Evolutionary conservation across 768 basidiomycete genomes (phyloP).

Genomic region (Pisolithus orientalis): DNA sequence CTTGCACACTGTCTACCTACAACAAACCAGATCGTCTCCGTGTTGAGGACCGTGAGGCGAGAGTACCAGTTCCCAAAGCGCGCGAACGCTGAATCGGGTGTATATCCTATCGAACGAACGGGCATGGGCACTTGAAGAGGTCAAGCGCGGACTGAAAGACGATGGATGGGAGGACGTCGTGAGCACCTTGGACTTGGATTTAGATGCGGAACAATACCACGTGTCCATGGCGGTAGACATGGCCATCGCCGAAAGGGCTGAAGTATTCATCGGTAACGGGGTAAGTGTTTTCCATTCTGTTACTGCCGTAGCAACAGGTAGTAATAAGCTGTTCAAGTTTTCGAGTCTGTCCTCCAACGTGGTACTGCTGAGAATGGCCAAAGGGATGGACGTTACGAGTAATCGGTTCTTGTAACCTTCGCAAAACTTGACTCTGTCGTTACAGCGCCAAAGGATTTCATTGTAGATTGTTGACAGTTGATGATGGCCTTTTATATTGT

Average conservation of each 20-base stretch:
- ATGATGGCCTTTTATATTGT: conserved; percentile 18
- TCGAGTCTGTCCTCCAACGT: conserved; percentile 48
- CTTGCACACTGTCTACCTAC: conserved; percentile 39
- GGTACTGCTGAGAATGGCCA: conserved; percentile 40
- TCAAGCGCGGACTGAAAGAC: conserved; percentile 30
- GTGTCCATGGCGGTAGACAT: conserved; percentile 54
- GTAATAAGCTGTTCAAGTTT: conserved; percentile 21
- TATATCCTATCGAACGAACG: conserved; percentile 50
- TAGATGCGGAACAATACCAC: conserved; percentile 41
- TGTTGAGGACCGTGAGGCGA: conserved; percentile 29
- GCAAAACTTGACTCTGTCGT: no score
- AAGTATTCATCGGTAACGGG: conserved; percentile 59
- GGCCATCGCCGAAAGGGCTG: conserved; percentile 50
- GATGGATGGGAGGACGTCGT: conserved; percentile 49
- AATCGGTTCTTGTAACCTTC: conserved; percentile 37
- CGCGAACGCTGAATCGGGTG: conserved; percentile 27
- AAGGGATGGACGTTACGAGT: conserved; percentile 32
- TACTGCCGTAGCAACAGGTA: no score
- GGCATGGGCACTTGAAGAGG: conserved; percentile 35
- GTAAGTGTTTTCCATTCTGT: conserved; percentile 29
- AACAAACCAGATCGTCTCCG: conserved; percentile 34
- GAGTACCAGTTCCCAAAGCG: conserved; percentile 17
- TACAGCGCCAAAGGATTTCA: no score
- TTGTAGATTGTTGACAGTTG: no score
- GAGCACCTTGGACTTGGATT: conserved; percentile 33